A percentile compares a stretch with the other conserved stretches of the same genome.
phyloP scores from a whole-genome alignment of 176 grass and related monocot genomes.

The Carex littledalei region DNA sequence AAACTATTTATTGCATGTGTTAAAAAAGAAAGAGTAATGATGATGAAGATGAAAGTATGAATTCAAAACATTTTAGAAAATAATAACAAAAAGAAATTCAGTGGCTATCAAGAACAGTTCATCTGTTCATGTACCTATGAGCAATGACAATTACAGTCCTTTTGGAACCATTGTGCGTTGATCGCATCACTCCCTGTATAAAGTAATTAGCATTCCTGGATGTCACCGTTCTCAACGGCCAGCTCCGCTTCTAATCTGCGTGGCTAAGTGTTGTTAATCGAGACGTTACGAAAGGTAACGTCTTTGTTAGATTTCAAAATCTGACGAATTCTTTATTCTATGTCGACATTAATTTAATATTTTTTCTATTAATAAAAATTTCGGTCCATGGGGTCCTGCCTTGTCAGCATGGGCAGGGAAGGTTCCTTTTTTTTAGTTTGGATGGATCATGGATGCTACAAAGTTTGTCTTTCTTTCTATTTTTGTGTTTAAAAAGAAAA shows the following conservation, averaged over 20 bases:
- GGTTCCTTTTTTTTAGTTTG: neutral
- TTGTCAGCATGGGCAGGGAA: neutral
- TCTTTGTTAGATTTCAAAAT: no score
- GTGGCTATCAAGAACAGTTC: neutral
- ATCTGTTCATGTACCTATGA: constrained; percentile 81
- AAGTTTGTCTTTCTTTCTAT: neutral
- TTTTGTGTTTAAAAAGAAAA: neutral
- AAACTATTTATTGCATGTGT: neutral
- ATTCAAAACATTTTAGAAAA: constrained; percentile 6
- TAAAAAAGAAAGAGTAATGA: neutral
- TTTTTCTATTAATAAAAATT: no score
- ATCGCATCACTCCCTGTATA: constrained; percentile 58
- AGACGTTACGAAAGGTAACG: no score
- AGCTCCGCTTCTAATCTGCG: no score
- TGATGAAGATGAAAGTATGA: neutral
- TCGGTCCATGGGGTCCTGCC: neutral
- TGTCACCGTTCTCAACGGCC: no score
- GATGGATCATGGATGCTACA: neutral
- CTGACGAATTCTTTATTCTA: no score
- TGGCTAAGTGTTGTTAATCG: no score
- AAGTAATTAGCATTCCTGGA: neutral
- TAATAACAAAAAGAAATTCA: constrained; percentile 14
- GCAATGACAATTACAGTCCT: constrained; percentile 94
- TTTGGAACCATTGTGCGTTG: constrained; percentile 44
- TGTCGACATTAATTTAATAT: no score